Evolutionary conservation across 805 yeast genomes (phyloP), one percentile per base, ranked within the genome.

Genomic region (Grigorovia yakushimaensis): DNA sequence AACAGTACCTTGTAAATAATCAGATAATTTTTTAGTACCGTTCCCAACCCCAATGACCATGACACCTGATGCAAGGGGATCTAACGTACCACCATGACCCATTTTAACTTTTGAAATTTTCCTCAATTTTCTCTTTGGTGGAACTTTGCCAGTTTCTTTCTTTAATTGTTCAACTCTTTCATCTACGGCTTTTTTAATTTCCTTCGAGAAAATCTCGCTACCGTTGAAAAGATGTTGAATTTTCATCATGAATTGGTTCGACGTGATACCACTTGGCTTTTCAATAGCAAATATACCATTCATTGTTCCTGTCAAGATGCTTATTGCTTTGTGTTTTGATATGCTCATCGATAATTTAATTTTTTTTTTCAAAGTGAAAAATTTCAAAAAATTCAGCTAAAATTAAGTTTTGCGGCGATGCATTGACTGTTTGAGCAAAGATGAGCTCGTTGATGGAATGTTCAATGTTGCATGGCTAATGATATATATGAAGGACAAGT

Each of bases 21-120:
- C 71, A 47, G 79, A 82, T 40, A 93, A 69, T 60, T 76, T 71
- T 62, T 91, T 94, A 2, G 99, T 93, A 2, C 98, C 98, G 1
- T 72, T 52, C 5, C 96, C 96, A n/a, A 93, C 78, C 5, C 98
- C 99, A 47, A 93, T 73, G 1, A 94, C 91, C 39, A 86, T 65
- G 1, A 91, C 89, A 10, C 99, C 99, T n/a, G 88, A 81, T 0
- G 99, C 99, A 40, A 86, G 67, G 0, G 98, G 97, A 59, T 93
- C 99, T 37, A 93, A 70, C 0, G 99, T 93, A 9, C 99, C 99
- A 18, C 98, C 99, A 64, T 93, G 99, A 1, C 99, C 99, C 72
- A 91, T 83, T 59, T 93, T 93, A 33, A 89, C 80, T 56, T 81
- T 81, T 5, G 67, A 55, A 4, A 76, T 69, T 30, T 72, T 71